Percentiles rank a stretch among this genome's conserved stretches.
These are phyloP conservation scores for Myotisia sp. DNA, from an alignment of 2,329 filamentous ascomycete species.

Conservation along the genomic window DNA sequence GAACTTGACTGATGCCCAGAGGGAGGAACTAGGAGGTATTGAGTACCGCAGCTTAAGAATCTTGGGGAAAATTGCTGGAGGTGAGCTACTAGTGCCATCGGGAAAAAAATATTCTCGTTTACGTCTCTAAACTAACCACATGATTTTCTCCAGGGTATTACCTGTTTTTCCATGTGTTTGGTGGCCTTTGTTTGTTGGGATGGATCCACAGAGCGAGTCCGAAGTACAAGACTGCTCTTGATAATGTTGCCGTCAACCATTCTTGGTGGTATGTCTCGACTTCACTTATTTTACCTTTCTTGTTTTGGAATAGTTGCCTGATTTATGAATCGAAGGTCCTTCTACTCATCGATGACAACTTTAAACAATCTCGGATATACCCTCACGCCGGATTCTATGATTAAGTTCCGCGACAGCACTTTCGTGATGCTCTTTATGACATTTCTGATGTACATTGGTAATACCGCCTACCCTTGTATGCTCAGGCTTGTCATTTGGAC, in stretches of 20 bases:
- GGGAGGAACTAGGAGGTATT: slow-evolving; percentile 37
- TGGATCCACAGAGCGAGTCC: slow-evolving; percentile 33
- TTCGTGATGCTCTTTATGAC: slow-evolving; percentile 28
- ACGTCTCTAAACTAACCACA: neutral
- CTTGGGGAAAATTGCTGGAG: slow-evolving; percentile 33
- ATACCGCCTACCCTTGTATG: slow-evolving; percentile 41
- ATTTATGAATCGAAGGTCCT: slow-evolving; percentile 23
- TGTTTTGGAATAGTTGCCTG: neutral
- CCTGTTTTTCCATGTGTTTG: slow-evolving; percentile 34
- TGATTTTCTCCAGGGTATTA: too few relatives aligned
- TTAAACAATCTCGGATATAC: slow-evolving; percentile 41
- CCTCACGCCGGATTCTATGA: slow-evolving; percentile 42
- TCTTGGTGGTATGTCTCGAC: slow-evolving; percentile 35
- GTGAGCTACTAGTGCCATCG: slow-evolving; percentile 18
- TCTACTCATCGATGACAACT: slow-evolving; percentile 40
- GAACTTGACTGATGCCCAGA: slow-evolving; percentile 29
- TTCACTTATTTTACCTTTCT: neutral
- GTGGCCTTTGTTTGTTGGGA: slow-evolving; percentile 34
- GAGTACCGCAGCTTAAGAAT: slow-evolving; percentile 40
- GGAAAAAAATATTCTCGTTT: too few relatives aligned
- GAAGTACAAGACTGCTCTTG: slow-evolving; percentile 30
- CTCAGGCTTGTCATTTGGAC: slow-evolving; percentile 44
- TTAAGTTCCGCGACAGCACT: slow-evolving; percentile 33
- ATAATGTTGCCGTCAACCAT: slow-evolving; percentile 26
- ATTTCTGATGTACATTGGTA: slow-evolving; percentile 27